Evolutionary conservation across 306 rosid species (phyloP).

Genomic region (Begonia peltatifolia): DNA sequence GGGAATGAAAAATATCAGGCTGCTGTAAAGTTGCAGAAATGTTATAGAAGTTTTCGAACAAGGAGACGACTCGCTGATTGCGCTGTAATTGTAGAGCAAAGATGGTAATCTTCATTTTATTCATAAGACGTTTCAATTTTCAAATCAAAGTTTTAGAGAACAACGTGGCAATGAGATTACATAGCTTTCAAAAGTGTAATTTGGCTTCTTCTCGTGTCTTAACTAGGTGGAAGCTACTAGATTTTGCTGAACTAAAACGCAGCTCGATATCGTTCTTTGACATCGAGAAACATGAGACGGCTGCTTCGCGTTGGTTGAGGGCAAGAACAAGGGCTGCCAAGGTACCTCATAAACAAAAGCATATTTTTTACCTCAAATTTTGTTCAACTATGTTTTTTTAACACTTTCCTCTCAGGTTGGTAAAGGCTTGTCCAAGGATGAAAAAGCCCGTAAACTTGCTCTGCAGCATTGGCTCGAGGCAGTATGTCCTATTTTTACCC

Average conservation of each 20-base stretch:
- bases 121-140: background rate
- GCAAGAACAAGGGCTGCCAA: constrained; percentile 77
- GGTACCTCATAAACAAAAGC: constrained; percentile 20
- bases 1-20: constrained; percentile 25
- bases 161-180: background rate
- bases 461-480: constrained; percentile 95
- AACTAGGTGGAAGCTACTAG: constrained; percentile 69
- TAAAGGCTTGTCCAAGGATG: constrained; percentile 74
- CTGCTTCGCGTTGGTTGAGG: constrained; percentile 69
- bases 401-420: constrained; percentile 42
- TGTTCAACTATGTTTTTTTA: constrained; percentile 10
- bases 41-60: constrained; percentile 84
- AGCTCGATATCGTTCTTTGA: constrained; percentile 84
- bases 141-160: background rate
- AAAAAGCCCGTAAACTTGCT: constrained; percentile 72
- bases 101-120: constrained; percentile 41
- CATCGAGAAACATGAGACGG: constrained; percentile 58
- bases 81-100: constrained; percentile 80
- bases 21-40: constrained; percentile 76
- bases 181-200: no score
- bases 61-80: constrained; percentile 80
- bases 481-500: constrained; percentile 29
- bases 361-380: background rate
- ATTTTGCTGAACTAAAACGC: constrained; percentile 69
- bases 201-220: no score